Conservation (phyloP, 163 green algal genomes). For the Scenedesmus sp. region DNA sequence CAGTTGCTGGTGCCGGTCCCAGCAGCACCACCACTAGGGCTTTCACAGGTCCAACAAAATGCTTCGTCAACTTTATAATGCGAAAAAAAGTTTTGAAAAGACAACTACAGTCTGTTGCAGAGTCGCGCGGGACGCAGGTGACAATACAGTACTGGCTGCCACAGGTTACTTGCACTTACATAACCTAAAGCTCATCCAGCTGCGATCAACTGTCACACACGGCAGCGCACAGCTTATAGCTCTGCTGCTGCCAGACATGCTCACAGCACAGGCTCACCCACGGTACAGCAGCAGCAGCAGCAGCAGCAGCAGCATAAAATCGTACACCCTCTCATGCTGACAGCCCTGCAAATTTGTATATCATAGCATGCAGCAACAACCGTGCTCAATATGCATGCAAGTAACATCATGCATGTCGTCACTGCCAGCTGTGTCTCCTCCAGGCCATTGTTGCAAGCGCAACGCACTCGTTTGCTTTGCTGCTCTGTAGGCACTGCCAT, state of each 20-base stretch:
- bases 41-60: neutral
- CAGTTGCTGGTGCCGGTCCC: neutral
- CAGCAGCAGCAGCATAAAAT: neutral
- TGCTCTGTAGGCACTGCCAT: neutral
- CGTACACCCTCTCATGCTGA: neutral
- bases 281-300: neutral
- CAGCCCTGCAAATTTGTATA: neutral
- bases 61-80: neutral
- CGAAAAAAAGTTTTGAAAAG: neutral
- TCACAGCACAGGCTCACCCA: neutral
- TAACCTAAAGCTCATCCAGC: neutral
- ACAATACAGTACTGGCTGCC: neutral
- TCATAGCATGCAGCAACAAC: neutral
- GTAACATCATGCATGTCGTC: too few species aligned
- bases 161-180: neutral
- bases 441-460: neutral
- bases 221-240: neutral
- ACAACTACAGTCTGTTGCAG: neutral
- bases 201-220: neutral
- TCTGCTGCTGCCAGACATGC: neutral
- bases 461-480: neutral
- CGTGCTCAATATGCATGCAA: too few species aligned
- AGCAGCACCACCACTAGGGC: neutral
- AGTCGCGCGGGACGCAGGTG: neutral
- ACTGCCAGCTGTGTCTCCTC: neutral